Evolutionary conservation across 352 stramenopile genomes (phyloP).

Genomic region (Phytopythium aichiense): DNA sequence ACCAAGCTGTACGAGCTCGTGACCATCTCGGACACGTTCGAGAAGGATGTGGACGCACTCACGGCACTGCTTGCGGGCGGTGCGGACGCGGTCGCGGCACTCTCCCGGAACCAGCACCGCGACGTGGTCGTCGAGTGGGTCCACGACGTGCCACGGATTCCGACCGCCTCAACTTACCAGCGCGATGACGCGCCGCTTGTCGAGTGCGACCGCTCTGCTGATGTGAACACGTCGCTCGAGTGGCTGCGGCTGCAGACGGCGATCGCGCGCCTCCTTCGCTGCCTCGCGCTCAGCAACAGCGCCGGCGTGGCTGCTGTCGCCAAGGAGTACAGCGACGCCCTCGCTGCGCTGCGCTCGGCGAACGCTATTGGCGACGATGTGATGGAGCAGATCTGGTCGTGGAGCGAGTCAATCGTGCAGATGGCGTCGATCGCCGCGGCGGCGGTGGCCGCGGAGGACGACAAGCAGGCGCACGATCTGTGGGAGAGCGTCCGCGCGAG

Average conservation of each 20-base stretch:
- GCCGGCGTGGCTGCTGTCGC: slow-evolving; percentile 20
- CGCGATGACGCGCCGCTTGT: slow-evolving; percentile 33
- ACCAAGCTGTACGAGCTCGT: slow-evolving; percentile 51
- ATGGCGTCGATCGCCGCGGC: slow-evolving; percentile 8
- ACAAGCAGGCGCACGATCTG: background rate
- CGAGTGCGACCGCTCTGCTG: slow-evolving; percentile 67
- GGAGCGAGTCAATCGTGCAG: slow-evolving; percentile 29
- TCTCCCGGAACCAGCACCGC: slow-evolving; percentile 80
- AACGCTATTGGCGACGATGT: slow-evolving; percentile 8
- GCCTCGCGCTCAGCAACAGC: slow-evolving; percentile 23
- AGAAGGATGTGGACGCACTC: slow-evolving; percentile 27
- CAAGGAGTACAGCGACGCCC: slow-evolving; percentile 25
- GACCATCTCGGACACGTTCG: slow-evolving; percentile 31
- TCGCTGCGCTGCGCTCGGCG: slow-evolving; percentile 16
- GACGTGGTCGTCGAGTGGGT: slow-evolving; percentile 76
- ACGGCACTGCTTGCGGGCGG: slow-evolving; percentile 32
- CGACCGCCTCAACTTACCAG: slow-evolving; percentile 36
- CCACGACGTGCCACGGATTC: slow-evolving; percentile 21
- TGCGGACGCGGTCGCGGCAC: slow-evolving; percentile 14
- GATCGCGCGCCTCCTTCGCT: slow-evolving; percentile 45
- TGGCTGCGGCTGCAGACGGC: slow-evolving; percentile 65
- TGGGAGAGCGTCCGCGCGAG: slow-evolving; percentile 10
- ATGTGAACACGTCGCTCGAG: slow-evolving; percentile 32
- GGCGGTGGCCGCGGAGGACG: slow-evolving; percentile 9
- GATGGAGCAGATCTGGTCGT: slow-evolving; percentile 47